These are phyloP conservation scores for Russula griseocarnosa DNA, from an alignment of 768 basidiomycete genomes.

Conservation along the genomic window DNA sequence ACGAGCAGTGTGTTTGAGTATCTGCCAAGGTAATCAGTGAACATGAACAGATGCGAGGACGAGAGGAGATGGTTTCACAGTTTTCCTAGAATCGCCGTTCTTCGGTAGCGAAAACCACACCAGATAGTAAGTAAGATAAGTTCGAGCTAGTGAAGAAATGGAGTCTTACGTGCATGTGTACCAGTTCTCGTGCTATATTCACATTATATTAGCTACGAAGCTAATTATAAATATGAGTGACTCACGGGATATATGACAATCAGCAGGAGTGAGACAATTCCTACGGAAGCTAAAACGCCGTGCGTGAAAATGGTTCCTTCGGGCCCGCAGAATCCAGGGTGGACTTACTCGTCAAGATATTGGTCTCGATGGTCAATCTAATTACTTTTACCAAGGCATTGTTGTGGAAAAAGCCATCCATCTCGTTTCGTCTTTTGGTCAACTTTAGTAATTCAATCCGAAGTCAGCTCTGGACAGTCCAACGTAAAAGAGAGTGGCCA, in stretches of 20 bases:
- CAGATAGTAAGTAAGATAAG: too few relatives aligned
- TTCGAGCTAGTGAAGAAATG: background rate
- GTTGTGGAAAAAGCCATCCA: background rate
- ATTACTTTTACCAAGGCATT: constrained; percentile 27
- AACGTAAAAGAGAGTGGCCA: too few relatives aligned
- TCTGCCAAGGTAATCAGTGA: background rate
- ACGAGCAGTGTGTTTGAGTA: constrained; percentile 15
- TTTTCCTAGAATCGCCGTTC: constrained; percentile 14
- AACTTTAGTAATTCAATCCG: background rate
- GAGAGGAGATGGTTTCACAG: background rate
- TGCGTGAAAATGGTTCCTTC: background rate
- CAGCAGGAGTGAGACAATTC: background rate
- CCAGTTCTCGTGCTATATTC: constrained; percentile 13
- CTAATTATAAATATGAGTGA: background rate
- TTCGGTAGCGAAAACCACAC: background rate
- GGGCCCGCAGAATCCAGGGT: background rate
- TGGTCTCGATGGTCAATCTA: constrained; percentile 32
- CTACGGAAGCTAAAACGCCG: constrained; percentile 6
- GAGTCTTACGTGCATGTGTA: constrained; percentile 14
- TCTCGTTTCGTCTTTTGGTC: background rate
- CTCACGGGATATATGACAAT: constrained; percentile 10
- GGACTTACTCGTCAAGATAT: constrained; percentile 24
- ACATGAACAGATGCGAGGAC: too few relatives aligned
- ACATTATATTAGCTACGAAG: background rate
- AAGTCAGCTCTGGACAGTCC: background rate